A percentile compares a stretch with the other conserved stretches of the same genome.
Evolutionary conservation across 805 yeast genomes (phyloP).

Genomic region (Sugiyamaella smithiae): DNA sequence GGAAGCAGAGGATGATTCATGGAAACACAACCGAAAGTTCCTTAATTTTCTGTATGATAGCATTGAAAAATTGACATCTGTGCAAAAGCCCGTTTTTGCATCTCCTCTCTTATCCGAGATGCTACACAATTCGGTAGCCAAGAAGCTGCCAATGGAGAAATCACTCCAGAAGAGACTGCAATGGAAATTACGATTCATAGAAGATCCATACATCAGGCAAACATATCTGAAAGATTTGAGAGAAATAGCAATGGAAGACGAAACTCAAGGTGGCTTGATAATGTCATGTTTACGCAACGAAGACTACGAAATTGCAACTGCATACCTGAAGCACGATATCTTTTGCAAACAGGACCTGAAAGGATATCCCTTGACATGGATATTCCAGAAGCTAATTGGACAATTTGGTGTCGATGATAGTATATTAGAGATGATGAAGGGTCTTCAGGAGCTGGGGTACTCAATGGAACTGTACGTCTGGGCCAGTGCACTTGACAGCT

Average conservation of each 20-base stretch:
- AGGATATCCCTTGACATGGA: not conserved
- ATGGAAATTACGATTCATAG: constrained; percentile 14
- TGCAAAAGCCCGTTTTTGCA: not conserved
- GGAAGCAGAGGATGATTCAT: too few relatives aligned
- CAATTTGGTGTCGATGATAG: not conserved
- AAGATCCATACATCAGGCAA: constrained; percentile 12
- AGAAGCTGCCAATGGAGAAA: not conserved
- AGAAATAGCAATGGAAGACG: not conserved
- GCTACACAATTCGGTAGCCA: not conserved
- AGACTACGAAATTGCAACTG: constrained; percentile 6
- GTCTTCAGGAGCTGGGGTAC: not conserved
- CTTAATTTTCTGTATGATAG: not conserved
- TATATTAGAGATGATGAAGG: not conserved
- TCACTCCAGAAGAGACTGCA: not conserved
- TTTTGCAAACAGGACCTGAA: not conserved
- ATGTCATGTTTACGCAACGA: constrained; percentile 4
- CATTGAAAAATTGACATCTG: not conserved
- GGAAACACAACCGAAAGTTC: too few relatives aligned
- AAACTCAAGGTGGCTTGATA: not conserved
- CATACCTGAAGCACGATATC: not conserved
- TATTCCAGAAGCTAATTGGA: not conserved
- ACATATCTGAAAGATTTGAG: constrained; percentile 4
- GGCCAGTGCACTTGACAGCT: not conserved
- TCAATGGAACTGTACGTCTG: not conserved
- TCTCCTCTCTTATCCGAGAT: not conserved